phyloP scores from a whole-genome alignment of 164 flowering plant species.

The Sedum album region DNA sequence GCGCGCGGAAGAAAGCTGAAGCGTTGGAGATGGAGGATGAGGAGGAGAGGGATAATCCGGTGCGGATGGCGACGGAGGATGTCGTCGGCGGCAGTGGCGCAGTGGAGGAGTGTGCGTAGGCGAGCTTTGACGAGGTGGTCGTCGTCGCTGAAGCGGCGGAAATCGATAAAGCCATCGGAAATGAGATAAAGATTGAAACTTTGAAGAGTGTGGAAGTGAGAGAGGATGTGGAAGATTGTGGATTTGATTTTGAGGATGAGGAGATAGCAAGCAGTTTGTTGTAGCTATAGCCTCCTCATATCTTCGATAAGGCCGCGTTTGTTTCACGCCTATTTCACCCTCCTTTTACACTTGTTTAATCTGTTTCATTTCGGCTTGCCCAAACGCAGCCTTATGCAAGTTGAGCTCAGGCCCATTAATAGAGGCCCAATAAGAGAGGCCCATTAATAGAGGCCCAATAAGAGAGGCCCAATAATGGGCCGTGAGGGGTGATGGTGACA shows the following conservation, averaged over 20 bases:
- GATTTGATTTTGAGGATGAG: not conserved
- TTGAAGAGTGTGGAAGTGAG: not conserved
- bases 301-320: not conserved
- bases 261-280: not conserved
- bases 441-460: not conserved
- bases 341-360: not conserved
- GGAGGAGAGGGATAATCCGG: slow-evolving; percentile 9
- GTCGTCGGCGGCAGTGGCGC: slow-evolving; percentile 15
- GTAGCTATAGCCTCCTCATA: not conserved
- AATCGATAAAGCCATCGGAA: not conserved
- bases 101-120: not conserved
- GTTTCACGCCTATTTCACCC: not conserved
- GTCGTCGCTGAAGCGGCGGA: not conserved
- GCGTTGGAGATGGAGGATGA: slow-evolving; percentile 20
- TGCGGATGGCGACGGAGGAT: not conserved
- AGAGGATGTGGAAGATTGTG: not conserved
- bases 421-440: not conserved
- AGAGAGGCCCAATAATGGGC: not conserved
- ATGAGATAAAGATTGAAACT: not conserved
- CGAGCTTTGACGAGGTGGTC: not conserved
- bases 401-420: no score
- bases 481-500: not conserved
- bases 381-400: not conserved
- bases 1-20: slow-evolving; percentile 12
- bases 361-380: not conserved